Conservation (phyloP, 805 yeast genomes). For the Candida nonsorbophila region DNA sequence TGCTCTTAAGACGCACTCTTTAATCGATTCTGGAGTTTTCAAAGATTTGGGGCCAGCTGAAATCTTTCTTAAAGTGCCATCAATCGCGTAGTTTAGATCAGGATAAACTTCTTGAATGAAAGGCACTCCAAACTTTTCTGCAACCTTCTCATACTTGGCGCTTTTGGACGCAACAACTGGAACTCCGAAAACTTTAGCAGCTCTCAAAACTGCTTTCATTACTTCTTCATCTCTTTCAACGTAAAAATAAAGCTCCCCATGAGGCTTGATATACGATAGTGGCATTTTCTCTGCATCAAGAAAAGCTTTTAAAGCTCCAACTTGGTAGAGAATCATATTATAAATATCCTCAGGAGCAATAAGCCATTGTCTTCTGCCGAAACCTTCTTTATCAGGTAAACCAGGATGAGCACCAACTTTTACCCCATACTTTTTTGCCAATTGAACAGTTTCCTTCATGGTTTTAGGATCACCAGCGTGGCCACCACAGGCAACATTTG, state of each 20-base stretch:
- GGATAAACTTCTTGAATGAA: constrained; percentile 32
- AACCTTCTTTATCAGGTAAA: constrained; percentile 32
- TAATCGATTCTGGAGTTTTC: constrained; percentile 25
- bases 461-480: constrained; percentile 36
- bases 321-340: constrained; percentile 30
- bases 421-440: constrained; percentile 29
- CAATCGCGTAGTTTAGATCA: constrained; percentile 25
- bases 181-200: constrained; percentile 27
- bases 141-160: constrained; percentile 18
- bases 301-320: constrained; percentile 33
- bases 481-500: constrained; percentile 38
- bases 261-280: constrained; percentile 30
- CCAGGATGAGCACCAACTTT: constrained; percentile 38
- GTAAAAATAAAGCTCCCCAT: constrained; percentile 34
- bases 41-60: constrained; percentile 19
- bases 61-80: constrained; percentile 20
- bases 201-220: constrained; percentile 29
- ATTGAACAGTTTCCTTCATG: constrained; percentile 26
- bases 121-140: constrained; percentile 24
- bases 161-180: constrained; percentile 35
- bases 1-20: constrained; percentile 18
- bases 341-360: constrained; percentile 32
- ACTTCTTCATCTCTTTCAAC: constrained; percentile 28
- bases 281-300: constrained; percentile 28
- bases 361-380: constrained; percentile 32